Evolutionary conservation across 2,329 filamentous ascomycete species (phyloP).

Genomic region (Alternaria alternata): DNA sequence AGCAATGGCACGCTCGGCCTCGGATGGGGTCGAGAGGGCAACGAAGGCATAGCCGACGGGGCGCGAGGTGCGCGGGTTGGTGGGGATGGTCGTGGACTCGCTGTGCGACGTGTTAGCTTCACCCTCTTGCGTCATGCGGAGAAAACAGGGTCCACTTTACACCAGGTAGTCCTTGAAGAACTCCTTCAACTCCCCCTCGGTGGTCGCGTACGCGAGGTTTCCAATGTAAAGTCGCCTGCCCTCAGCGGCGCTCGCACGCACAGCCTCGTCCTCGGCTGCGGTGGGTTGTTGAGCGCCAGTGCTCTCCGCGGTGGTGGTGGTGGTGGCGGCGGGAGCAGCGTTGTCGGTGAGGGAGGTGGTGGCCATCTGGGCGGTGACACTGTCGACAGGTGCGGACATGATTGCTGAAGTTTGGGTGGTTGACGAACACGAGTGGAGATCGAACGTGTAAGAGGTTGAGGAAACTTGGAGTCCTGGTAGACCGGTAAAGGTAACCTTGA

Average conservation of each 20-base stretch:
- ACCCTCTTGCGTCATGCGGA: slow-evolving; percentile 24
- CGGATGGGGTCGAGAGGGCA: slow-evolving; percentile 90
- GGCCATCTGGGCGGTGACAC: slow-evolving; percentile 76
- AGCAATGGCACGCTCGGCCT: slow-evolving; percentile 93
- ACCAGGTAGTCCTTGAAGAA: slow-evolving; percentile 99
- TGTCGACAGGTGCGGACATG: slow-evolving; percentile 87
- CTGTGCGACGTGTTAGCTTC: slow-evolving; percentile 60
- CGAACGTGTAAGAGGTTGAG: slow-evolving; percentile 46
- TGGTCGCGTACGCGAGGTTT: slow-evolving; percentile 99
- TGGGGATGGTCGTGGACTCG: slow-evolving; percentile 98
- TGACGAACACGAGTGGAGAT: slow-evolving; percentile 62
- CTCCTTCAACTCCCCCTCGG: slow-evolving; percentile 99
- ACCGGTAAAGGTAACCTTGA: slow-evolving; percentile 52
- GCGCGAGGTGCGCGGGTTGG: slow-evolving; percentile 98
- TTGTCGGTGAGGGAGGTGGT: slow-evolving; percentile 68
- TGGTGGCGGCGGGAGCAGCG: slow-evolving; percentile 23
- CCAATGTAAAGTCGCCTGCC: slow-evolving; percentile 99
- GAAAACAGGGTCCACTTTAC: slow-evolving; percentile 69
- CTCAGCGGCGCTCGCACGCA: slow-evolving; percentile 96
- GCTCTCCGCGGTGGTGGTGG: slow-evolving; percentile 54
- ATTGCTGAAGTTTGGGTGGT: slow-evolving; percentile 62
- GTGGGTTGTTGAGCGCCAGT: slow-evolving; percentile 69
- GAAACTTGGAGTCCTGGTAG: slow-evolving; percentile 56
- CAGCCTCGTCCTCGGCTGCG: slow-evolving; percentile 83
- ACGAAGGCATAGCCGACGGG: slow-evolving; percentile 99